Conservation (phyloP, 1,139 yeast species). For the Candida smagusa region DNA sequence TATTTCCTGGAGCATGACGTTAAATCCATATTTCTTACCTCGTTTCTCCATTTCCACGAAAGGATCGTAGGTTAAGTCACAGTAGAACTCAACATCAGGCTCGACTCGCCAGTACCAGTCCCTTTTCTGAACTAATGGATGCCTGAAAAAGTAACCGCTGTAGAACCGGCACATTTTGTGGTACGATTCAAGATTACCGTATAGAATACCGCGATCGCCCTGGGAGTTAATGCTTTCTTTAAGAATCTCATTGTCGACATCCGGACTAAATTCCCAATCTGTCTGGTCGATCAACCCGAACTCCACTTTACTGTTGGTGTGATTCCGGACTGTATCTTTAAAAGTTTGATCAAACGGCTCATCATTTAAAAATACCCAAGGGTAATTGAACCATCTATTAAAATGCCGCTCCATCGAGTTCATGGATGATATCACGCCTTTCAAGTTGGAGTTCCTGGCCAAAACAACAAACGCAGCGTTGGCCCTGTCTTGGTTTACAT, state of each 20-base stretch:
- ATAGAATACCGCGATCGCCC: slow-evolving; percentile 77
- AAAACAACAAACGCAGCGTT: slow-evolving; percentile 84
- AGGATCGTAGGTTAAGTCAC: slow-evolving; percentile 91
- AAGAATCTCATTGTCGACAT: slow-evolving; percentile 27
- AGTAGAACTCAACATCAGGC: slow-evolving; percentile 83
- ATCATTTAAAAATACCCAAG: slow-evolving; percentile 84
- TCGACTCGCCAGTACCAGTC: slow-evolving; percentile 97
- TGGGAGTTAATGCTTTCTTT: slow-evolving; percentile 61
- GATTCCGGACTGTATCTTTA: slow-evolving; percentile 42
- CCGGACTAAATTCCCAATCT: slow-evolving; percentile 60
- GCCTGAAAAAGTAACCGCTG: slow-evolving; percentile 75
- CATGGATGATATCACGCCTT: slow-evolving; percentile 68
- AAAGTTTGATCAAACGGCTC: slow-evolving; percentile 68
- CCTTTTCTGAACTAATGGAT: slow-evolving; percentile 60
- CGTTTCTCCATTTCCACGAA: slow-evolving; percentile 70
- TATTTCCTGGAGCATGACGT: slow-evolving; percentile 70
- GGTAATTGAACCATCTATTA: slow-evolving; percentile 87
- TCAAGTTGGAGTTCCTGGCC: slow-evolving; percentile 71
- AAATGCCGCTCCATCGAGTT: slow-evolving; percentile 76
- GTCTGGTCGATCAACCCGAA: slow-evolving; percentile 64
- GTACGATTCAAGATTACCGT: slow-evolving; percentile 76
- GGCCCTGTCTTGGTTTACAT: slow-evolving; percentile 35
- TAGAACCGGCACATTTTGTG: slow-evolving; percentile 73
- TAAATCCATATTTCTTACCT: slow-evolving; percentile 80
- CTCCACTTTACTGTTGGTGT: slow-evolving; percentile 57